Evolutionary conservation across 2,329 filamentous ascomycete species (phyloP).

Genomic region (Drechslera avenae): DNA sequence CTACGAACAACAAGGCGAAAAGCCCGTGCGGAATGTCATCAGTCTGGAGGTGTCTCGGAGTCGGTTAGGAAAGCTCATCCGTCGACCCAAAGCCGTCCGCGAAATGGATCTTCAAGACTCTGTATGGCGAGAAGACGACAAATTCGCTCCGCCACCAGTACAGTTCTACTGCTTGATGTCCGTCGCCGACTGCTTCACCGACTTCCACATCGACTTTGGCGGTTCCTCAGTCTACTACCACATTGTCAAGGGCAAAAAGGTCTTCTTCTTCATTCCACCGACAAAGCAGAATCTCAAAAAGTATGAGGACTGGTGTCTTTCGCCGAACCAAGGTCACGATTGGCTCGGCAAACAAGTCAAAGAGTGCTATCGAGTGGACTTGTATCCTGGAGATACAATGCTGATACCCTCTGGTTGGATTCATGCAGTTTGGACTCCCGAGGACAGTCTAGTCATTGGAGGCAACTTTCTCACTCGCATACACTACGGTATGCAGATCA

Average conservation of each 20-base stretch:
- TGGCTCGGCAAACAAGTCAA: conserved; percentile 68
- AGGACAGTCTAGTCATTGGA: conserved; percentile 72
- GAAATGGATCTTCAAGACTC: conserved; percentile 64
- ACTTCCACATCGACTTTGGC: conserved; percentile 75
- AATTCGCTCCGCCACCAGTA: conserved; percentile 65
- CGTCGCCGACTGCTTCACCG: conserved; percentile 71
- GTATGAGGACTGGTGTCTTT: conserved; percentile 73
- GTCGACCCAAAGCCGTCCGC: conserved; percentile 67
- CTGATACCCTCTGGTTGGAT: conserved; percentile 75
- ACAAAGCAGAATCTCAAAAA: conserved; percentile 71
- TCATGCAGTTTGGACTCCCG: conserved; percentile 72
- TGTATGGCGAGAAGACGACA: conserved; percentile 61
- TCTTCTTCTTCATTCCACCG: conserved; percentile 73
- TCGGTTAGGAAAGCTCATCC: conserved; percentile 65
- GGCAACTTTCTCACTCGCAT: conserved; percentile 71
- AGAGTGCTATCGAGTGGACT: conserved; percentile 69
- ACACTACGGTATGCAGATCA: conserved; percentile 70
- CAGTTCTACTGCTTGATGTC: conserved; percentile 75
- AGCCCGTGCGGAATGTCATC: conserved; percentile 70
- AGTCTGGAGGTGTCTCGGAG: conserved; percentile 71
- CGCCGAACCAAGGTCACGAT: conserved; percentile 67
- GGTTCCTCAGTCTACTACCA: conserved; percentile 74
- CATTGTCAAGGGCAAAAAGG: conserved; percentile 70
- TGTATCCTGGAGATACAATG: conserved; percentile 71
- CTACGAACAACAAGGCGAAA: conserved; percentile 67